phyloP scores from a whole-genome alignment of 768 basidiomycete species.

The Calocybe gangraenosa region DNA sequence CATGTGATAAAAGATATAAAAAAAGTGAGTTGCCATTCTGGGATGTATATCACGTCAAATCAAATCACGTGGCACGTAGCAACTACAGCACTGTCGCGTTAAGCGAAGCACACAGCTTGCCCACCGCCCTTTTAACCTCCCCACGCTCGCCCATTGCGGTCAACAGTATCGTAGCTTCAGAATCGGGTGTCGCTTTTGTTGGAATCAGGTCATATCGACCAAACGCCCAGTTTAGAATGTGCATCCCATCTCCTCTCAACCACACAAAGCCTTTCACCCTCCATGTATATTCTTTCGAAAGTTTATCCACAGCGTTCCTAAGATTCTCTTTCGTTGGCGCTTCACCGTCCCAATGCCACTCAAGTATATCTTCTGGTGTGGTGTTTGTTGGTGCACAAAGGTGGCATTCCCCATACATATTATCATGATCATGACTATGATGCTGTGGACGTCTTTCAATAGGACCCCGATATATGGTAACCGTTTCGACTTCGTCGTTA shows the following conservation, averaged over 20 bases:
- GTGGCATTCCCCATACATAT: constrained; percentile 10
- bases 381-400: constrained; percentile 4
- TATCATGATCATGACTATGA: constrained; percentile 19
- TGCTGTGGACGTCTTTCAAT: constrained; percentile 7
- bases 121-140: constrained; percentile 60
- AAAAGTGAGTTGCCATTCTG: constrained; percentile 5
- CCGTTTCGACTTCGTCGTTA: constrained; percentile 84
- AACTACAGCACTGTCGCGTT: constrained; percentile 27
- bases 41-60: constrained; percentile 29
- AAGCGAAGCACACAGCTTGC: constrained; percentile 47
- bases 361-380: background rate
- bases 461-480: constrained; percentile 54
- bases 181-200: constrained; percentile 24
- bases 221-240: constrained; percentile 93
- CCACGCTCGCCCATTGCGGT: constrained; percentile 94
- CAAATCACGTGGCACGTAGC: background rate
- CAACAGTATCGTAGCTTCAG: constrained; percentile 44
- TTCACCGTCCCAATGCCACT: constrained; percentile 10
- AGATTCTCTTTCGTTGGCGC: constrained; percentile 35
- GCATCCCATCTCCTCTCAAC: constrained; percentile 32
- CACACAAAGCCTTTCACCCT: constrained; percentile 85
- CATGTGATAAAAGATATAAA: constrained; percentile 13
- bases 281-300: constrained; percentile 73
- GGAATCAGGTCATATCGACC: constrained; percentile 67
- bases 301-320: constrained; percentile 37